Evolutionary conservation across 2,329 filamentous ascomycete genomes (phyloP).

Genomic region (Parascedosporium putredinis): DNA sequence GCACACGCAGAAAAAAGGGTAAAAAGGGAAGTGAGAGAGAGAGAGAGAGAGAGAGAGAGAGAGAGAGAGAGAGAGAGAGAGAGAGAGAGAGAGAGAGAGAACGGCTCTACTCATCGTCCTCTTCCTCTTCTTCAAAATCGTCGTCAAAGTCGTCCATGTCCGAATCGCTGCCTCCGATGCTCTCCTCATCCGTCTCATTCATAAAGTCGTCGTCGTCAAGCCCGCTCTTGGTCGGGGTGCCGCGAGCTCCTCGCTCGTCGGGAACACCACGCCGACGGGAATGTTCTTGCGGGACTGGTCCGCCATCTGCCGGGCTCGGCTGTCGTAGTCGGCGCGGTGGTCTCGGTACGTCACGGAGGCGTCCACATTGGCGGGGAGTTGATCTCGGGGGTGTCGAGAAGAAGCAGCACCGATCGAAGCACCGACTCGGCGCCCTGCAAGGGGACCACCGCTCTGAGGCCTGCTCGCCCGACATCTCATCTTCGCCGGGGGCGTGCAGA

Average conservation of each 20-base stretch:
- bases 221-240: conserved; percentile 38
- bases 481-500: conserved; percentile 82
- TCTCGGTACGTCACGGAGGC: conserved; percentile 80
- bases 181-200: conserved; percentile 65
- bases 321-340: conserved; percentile 57
- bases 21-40: too few relatives aligned
- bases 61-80: neutral
- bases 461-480: conserved; percentile 80
- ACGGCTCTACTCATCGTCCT: conserved; percentile 13
- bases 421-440: conserved; percentile 92
- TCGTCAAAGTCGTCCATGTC: conserved; percentile 52
- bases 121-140: conserved; percentile 47
- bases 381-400: conserved; percentile 90
- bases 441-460: conserved; percentile 92
- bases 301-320: conserved; percentile 58
- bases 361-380: conserved; percentile 93
- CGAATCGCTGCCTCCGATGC: conserved; percentile 59
- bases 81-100: neutral
- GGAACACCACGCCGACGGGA: conserved; percentile 71
- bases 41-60: too few relatives aligned
- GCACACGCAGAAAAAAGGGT: neutral
- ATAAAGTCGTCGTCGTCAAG: conserved; percentile 70
- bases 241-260: conserved; percentile 55
- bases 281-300: conserved; percentile 69
- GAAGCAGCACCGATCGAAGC: conserved; percentile 78